phyloP scores from a whole-genome alignment of 352 stramenopile species.

The Pythium vanterpoolii region DNA sequence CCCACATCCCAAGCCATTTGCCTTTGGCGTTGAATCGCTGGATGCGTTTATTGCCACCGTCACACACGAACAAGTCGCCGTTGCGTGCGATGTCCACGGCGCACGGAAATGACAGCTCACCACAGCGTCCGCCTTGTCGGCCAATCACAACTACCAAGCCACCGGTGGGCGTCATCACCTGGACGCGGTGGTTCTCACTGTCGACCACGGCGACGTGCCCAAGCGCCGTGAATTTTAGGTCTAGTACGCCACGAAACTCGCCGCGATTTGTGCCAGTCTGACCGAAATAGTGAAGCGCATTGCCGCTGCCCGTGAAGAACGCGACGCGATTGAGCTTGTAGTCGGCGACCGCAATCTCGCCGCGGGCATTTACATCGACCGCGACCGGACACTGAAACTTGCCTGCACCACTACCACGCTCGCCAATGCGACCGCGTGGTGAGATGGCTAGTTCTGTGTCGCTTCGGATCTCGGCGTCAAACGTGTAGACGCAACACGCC shows the following conservation, averaged over 20 bases:
- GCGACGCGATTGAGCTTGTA: slow-evolving; percentile 51
- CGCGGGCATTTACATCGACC: slow-evolving; percentile 45
- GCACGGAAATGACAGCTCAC: slow-evolving; percentile 35
- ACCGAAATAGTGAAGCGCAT: slow-evolving; percentile 46
- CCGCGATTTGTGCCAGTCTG: slow-evolving; percentile 32
- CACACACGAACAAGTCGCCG: slow-evolving; percentile 57
- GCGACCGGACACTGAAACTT: slow-evolving; percentile 51
- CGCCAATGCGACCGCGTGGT: slow-evolving; percentile 30
- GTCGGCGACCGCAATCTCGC: slow-evolving; percentile 57
- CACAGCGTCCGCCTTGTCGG: slow-evolving; percentile 24
- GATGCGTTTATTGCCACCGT: slow-evolving; percentile 58
- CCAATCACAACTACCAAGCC: slow-evolving; percentile 38
- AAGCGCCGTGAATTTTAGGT: slow-evolving; percentile 47
- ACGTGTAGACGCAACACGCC: slow-evolving; percentile 34
- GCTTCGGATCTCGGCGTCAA: slow-evolving; percentile 22
- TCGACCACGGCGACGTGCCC: slow-evolving; percentile 55
- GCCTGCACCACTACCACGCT: slow-evolving; percentile 30
- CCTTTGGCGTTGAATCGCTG: slow-evolving; percentile 48
- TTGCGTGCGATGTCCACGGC: slow-evolving; percentile 37
- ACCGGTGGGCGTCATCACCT: slow-evolving; percentile 49
- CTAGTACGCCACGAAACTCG: slow-evolving; percentile 47
- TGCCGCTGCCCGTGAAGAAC: slow-evolving; percentile 50
- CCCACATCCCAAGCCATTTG: slow-evolving; percentile 40
- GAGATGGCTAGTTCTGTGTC: slow-evolving; percentile 17
- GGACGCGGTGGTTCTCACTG: slow-evolving; percentile 51